Percentiles rank a stretch among this genome's conserved stretches.
Evolutionary conservation across 2,329 filamentous ascomycete species (phyloP).

Genomic region (Pseudogymnoascus sp.): DNA sequence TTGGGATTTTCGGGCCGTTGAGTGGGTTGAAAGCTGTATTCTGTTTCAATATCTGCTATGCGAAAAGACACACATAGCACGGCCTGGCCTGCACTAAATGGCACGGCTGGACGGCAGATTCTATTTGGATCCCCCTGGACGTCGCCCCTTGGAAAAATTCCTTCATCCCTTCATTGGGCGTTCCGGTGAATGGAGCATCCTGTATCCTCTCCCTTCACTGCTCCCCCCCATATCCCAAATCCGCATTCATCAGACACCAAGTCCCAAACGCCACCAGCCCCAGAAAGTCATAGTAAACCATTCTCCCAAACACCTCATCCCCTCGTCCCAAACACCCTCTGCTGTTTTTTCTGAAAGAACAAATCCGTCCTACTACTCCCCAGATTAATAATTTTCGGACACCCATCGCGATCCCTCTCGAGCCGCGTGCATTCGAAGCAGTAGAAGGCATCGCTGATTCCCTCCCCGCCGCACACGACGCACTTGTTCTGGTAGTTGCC

Average conservation of each 20-base stretch:
- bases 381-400: slow-evolving; percentile 98
- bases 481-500: slow-evolving; percentile 99
- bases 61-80: background rate
- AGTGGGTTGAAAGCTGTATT: background rate
- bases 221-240: background rate
- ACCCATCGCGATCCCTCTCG: slow-evolving; percentile 95
- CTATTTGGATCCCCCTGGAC: background rate
- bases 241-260: background rate
- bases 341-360: slow-evolving; percentile 23
- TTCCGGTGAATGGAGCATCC: background rate
- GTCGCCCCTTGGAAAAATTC: background rate
- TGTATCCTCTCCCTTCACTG: background rate
- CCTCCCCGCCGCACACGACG: slow-evolving; percentile 95
- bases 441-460: slow-evolving; percentile 97
- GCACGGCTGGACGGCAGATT: background rate
- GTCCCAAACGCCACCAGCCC: background rate
- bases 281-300: background rate
- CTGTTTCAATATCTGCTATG: background rate
- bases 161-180: background rate
- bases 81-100: background rate
- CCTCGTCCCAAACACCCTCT: slow-evolving; percentile 9
- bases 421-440: slow-evolving; percentile 97
- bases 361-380: slow-evolving; percentile 93
- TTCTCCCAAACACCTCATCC: background rate
- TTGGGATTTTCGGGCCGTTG: background rate